Conservation (phyloP, 2,329 filamentous ascomycete genomes). For the Apiospora sp. region DNA sequence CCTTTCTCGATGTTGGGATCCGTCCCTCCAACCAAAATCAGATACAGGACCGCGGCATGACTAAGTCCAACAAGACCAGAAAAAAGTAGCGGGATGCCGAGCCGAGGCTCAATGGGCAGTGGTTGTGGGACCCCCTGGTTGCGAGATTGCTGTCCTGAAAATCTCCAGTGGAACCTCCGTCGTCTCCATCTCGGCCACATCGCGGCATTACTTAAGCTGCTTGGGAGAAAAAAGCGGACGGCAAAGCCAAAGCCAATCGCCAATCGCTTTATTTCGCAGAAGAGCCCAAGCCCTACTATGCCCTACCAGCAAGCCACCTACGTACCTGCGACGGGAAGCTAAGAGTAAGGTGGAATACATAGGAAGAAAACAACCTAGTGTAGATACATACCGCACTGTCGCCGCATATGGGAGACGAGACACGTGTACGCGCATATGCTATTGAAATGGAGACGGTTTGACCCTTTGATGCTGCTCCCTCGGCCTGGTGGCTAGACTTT, state of each 20-base stretch:
- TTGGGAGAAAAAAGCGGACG: constrained; percentile 7
- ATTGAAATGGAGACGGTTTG: background rate
- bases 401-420: background rate
- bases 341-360: no score
- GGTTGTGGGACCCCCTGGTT: background rate
- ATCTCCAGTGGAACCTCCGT: background rate
- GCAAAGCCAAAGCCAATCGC: no score
- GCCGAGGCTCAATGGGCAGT: constrained; percentile 5
- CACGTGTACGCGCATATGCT: background rate
- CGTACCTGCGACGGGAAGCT: background rate
- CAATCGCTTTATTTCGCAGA: background rate
- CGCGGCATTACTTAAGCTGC: constrained; percentile 23
- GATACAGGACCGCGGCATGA: constrained; percentile 19
- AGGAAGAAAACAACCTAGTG: no score
- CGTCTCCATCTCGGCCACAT: constrained; percentile 13
- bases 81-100: constrained; percentile 17
- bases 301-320: background rate
- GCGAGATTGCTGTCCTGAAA: constrained; percentile 9
- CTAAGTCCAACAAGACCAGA: background rate
- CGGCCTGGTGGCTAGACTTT: background rate
- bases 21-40: background rate
- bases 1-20: background rate
- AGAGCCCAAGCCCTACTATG: background rate
- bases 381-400: no score
- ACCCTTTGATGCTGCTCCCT: background rate